Base-by-base conservation (phyloP, 2,329 filamentous ascomycete genomes). In the Zymoseptoria brevis region DNA sequence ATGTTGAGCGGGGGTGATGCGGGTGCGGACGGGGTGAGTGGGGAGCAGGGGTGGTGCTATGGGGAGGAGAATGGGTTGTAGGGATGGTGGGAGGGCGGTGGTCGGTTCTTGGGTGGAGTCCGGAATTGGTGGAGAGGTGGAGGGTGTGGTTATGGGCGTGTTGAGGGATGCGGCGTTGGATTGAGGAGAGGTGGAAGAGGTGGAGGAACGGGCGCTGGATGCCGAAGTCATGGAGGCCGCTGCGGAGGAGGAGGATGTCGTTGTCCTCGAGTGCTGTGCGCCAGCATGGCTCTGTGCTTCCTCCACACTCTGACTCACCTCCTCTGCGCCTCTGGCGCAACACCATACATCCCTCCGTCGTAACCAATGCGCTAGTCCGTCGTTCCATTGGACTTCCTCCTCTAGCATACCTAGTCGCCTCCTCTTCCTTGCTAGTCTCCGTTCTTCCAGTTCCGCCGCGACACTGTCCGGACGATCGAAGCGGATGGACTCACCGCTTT, bases 341-440 rank as follows among this genome's bases (percentile, higher is more conserved):
- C 91, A 93, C 93, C 93, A 97, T 6, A 85, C 86, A 75, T 96
- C 85, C 54, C 92, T 82, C 60, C 89, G 80, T 29, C 86, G 83
- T 60, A 86, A 83, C 75, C 90, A 97, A 71, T 87, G 88, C n/a
- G 85, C 82, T 58, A 96, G 73, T 0, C 93, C 93, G 45, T 87
- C 79, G 68, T 96, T 97, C 86, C 88, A 95, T 7, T 61, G 59
- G 74, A 77, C 76, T 62, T 80, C 78, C 29, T 71, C 68, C 57
- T 76, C 72, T 54, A 78, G 61, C 11, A 67, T 66, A 53, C 67
- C 62, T 55, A 71, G 67, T 49, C 76, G 69, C 63, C 74, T 73
- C 55, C 72, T 67, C 63, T 73, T 78, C 59, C 74, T 68, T 57
- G 63, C 66, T 19, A 57, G 24, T 21, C 64, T 63, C 8, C 66